Base-by-base conservation (phyloP, 352 stramenopile genomes). In the Pythium biforme region DNA sequence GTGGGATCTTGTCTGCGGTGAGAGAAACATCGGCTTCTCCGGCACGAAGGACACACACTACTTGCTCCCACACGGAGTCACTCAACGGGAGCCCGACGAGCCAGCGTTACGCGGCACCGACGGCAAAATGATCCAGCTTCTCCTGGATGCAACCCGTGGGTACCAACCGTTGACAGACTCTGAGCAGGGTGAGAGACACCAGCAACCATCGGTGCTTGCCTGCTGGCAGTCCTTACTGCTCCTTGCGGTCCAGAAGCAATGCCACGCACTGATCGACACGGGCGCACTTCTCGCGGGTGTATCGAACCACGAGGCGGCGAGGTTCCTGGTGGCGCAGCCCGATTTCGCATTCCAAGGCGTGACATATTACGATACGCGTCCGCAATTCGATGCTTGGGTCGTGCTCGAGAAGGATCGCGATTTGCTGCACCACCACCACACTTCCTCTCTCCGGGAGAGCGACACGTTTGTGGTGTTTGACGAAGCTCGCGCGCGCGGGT, bases 391-490 rank as follows among this genome's bases (percentile, higher is more conserved):
- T 33, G 82, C 79, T 50, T 96, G 90, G 90, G 83, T 89, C 34
- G 79, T 95, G 9, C 53, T 90, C 27, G 81, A 95, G 59, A 79
- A 80, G 47, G 50, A 63, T 22, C 83, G 70, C 22, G 64, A 69
- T 4, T 25, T 77, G 20, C 59, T 86, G 7, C 69, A 74, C 7
- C 64, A 69, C 14, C 72, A 92, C 51, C 79, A 82, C 46, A 77
- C 75, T 11, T 89, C 88, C 11, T 69, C 85, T 2, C 78, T 97
- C 27, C 61, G 66, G 0, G 91, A 96, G 50, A 68, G 76, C 19
- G 79, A 96, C 43, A 83, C 86, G 8, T 97, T 97, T 70, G 86
- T 90, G 22, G 83, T 97, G 51, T 97, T 97, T 70, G 90, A 97
- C 65, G 89, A 98, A 45, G 83, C 86, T 22, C 83, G 87, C 2